phyloP scores from a whole-genome alignment of 176 grass and related monocot genomes.

The Hordeum vulgare region DNA sequence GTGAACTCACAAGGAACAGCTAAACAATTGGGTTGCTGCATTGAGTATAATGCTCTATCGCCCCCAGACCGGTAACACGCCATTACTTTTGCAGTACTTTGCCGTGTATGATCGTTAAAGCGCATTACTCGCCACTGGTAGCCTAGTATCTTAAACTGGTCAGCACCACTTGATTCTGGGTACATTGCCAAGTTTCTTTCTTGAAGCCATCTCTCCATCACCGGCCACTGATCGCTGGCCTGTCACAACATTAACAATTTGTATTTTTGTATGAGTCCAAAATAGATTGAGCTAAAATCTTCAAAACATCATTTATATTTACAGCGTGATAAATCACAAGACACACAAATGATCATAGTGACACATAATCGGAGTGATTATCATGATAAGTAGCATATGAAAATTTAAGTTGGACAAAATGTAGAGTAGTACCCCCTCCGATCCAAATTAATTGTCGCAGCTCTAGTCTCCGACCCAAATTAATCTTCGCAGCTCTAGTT shows the following conservation, averaged over 20 bases:
- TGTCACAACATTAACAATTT: background rate
- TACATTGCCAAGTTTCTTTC: conserved; percentile 53
- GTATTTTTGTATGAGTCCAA: background rate
- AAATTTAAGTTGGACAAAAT: background rate
- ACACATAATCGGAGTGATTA: background rate
- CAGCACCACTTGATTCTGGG: conserved; percentile 26
- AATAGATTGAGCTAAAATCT: background rate
- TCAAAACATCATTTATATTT: background rate
- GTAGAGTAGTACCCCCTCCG: too few relatives aligned
- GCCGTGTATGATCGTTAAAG: conserved; percentile 82
- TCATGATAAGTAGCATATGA: background rate
- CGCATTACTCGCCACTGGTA: conserved; percentile 86
- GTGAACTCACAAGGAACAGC: conserved; percentile 84
- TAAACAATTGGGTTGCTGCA: conserved; percentile 86
- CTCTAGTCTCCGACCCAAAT: too few relatives aligned
- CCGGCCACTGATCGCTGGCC: conserved; percentile 43
- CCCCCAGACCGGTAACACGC: conserved; percentile 44
- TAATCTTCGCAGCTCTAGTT: too few relatives aligned
- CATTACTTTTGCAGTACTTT: conserved; percentile 88
- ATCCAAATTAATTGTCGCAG: too few relatives aligned
- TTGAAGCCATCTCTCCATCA: conserved; percentile 62
- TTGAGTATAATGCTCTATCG: conserved; percentile 46
- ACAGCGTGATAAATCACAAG: background rate
- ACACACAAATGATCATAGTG: background rate
- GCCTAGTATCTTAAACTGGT: conserved; percentile 72